phyloP scores from a whole-genome alignment of 176 grass and related monocot species.

The Lolium rigidum region DNA sequence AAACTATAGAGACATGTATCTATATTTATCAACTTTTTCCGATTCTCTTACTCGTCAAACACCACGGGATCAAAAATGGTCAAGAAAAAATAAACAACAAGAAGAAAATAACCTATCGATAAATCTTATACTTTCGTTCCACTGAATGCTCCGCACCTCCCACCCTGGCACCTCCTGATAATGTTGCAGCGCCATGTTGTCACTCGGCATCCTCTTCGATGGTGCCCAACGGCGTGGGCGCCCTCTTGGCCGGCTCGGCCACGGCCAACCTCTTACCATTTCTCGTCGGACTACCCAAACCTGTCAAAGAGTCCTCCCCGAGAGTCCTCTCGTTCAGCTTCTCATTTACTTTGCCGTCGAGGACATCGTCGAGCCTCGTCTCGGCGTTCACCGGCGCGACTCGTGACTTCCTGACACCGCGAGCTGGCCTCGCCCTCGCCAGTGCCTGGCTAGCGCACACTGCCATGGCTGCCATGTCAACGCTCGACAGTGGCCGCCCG shows the following conservation, averaged over 20 bases:
- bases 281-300: neutral
- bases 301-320: slow-evolving; percentile 22
- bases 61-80: too few species aligned
- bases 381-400: slow-evolving; percentile 44
- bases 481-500: slow-evolving; percentile 44
- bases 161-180: too few species aligned
- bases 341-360: slow-evolving; percentile 38
- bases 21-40: too few species aligned
- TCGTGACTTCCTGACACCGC: slow-evolving; percentile 27
- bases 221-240: slow-evolving; percentile 53
- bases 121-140: too few species aligned
- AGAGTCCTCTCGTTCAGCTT: slow-evolving; percentile 62
- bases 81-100: too few species aligned
- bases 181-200: neutral
- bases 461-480: slow-evolving; percentile 72
- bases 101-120: too few species aligned
- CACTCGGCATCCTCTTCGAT: slow-evolving; percentile 53
- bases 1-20: too few species aligned
- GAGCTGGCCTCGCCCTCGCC: neutral
- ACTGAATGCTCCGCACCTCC: too few species aligned
- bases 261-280: neutral
- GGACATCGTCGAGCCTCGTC: neutral
- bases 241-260: slow-evolving; percentile 13
- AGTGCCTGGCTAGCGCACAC: slow-evolving; percentile 65
- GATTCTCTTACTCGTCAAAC: too few species aligned